phyloP scores from a whole-genome alignment of 768 basidiomycete species.

The Lactarius hengduanensis region DNA sequence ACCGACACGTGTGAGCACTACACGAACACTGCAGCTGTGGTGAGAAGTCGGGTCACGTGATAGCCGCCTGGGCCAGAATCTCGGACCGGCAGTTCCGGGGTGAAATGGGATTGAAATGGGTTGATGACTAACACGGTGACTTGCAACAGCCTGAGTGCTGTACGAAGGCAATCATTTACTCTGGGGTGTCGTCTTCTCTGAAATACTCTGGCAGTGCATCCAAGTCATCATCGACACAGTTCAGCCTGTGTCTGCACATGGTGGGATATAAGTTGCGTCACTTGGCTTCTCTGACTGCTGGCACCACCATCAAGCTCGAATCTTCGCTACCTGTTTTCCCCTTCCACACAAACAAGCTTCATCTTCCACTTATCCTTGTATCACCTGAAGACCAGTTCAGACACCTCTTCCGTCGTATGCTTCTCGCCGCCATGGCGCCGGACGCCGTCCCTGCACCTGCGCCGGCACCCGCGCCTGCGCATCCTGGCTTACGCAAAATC shows the following conservation, averaged over 20 bases:
- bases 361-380: conserved; percentile 45
- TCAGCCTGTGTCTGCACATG: neutral
- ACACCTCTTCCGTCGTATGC: conserved; percentile 30
- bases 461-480: conserved; percentile 7
- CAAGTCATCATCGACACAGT: neutral
- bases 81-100: neutral
- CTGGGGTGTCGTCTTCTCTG: neutral
- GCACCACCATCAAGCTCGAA: conserved; percentile 1
- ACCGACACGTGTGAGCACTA: too few relatives aligned
- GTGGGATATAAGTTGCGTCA: conserved; percentile 7
- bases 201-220: neutral
- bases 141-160: too few relatives aligned
- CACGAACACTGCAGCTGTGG: too few relatives aligned
- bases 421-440: conserved; percentile 31
- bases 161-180: neutral
- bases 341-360: conserved; percentile 30
- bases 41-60: too few relatives aligned
- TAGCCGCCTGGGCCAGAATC: too few relatives aligned
- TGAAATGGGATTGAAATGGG: neutral
- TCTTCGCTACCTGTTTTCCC: conserved; percentile 19
- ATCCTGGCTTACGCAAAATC: conserved; percentile 67
- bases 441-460: conserved; percentile 22
- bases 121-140: neutral
- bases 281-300: conserved; percentile 1
- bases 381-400: conserved; percentile 55